Base-by-base conservation (phyloP, 108 stramenopile species). In the Nitzschia inconspicua region DNA sequence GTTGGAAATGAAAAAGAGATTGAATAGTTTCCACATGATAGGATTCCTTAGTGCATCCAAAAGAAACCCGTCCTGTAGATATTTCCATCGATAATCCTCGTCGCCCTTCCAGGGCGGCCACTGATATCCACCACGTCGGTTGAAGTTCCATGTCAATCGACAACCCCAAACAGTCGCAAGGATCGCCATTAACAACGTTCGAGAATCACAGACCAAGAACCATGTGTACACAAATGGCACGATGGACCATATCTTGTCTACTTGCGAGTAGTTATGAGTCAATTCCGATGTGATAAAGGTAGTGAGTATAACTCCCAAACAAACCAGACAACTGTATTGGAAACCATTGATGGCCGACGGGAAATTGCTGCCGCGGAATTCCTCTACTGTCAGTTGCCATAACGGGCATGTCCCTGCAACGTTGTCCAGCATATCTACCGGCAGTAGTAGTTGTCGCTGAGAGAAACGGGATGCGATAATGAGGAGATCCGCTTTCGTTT, bases 81-180 rank as follows among this genome's bases (percentile, higher is more conserved):
- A 50, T 19, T 69, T 80, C 90, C 86, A 92, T 24, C 90, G 66
- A 60, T 88, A 92, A 70, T 92, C 90, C 58, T 92, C 87, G 8
- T 85, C 82, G 1, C 86, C 89, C 4, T 54, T 30, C 83, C 84
- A 86, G 1, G 60, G 25, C 42, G 70, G 76, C 72, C 64, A 80
- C 25, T n/a, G 48, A 57, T 88, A 92, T 43, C 90, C 86, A 3
- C 90, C 90, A 16, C 86, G 75, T 46, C 87, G 63, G 40, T 74
- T 44, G 44, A 92, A 92, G 65, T 92, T 92, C 64, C 69, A 84
- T 4, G 85, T 83, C 44, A 92, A 64, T 20, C 90, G 58, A 1
- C 74, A 27, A 6, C 85, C 83, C 90, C 90, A 92, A 5, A 86
- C 13, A 3, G 85, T 83, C 3, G 84, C 61, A 3, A 88, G 41